A percentile compares a stretch with the other conserved stretches of the same genome.
Conservation (phyloP, 2,329 filamentous ascomycete genomes). For the Leptodontidium sp. region DNA sequence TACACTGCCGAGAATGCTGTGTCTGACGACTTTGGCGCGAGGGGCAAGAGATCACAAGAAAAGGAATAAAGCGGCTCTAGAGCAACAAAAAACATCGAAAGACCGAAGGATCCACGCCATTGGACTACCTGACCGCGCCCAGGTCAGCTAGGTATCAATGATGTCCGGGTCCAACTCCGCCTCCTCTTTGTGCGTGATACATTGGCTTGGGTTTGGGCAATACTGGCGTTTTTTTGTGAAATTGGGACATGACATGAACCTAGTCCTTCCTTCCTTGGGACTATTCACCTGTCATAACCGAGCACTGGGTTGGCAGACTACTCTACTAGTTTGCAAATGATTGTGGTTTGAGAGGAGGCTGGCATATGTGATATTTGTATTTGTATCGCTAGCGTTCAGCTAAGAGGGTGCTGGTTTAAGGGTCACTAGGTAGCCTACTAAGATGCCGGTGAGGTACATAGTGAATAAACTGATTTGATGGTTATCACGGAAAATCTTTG, state of each 20-base stretch:
- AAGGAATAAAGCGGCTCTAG: slow-evolving; percentile 11
- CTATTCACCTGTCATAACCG: slow-evolving; percentile 16
- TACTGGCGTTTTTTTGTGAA: slow-evolving; percentile 24
- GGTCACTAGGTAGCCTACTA: background rate
- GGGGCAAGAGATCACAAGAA: background rate
- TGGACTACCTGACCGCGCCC: background rate
- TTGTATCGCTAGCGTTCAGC: slow-evolving; percentile 32
- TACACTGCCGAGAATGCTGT: slow-evolving; percentile 14
- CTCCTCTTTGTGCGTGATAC: slow-evolving; percentile 13
- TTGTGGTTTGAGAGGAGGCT: background rate
- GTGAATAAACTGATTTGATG: slow-evolving; percentile 20
- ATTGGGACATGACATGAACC: slow-evolving; percentile 16
- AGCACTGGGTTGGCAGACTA: slow-evolving; percentile 8
- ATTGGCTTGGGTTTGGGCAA: slow-evolving; percentile 18
- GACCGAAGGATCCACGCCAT: background rate
- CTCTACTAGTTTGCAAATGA: slow-evolving; percentile 11
- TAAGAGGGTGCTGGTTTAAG: slow-evolving; percentile 1
- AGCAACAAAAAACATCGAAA: slow-evolving; percentile 8
- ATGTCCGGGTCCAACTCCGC: background rate
- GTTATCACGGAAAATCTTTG: background rate
- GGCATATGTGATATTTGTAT: slow-evolving; percentile 31
- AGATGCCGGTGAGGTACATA: background rate
- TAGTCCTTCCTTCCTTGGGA: slow-evolving; percentile 16
- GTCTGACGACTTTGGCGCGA: slow-evolving; percentile 15
- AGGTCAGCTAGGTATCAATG: background rate